These are phyloP conservation scores for Cytospora piceae DNA, from an alignment of 2,329 filamentous ascomycete genomes.

Conservation along the genomic window DNA sequence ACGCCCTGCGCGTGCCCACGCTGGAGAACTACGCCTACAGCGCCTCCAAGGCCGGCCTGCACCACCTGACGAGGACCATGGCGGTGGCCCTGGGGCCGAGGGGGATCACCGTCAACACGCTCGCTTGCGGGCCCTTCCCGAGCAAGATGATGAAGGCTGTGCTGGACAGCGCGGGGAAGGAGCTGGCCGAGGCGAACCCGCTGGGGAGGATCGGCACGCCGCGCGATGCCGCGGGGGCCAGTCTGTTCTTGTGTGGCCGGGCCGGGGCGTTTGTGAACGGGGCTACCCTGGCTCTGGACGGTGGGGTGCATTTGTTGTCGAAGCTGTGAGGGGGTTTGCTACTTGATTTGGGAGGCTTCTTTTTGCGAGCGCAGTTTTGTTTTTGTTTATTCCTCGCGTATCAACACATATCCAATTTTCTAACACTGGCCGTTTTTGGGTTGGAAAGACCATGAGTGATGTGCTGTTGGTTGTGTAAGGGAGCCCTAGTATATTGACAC, in stretches of 20 bases:
- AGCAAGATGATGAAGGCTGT: conserved; percentile 71
- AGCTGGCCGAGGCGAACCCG: conserved; percentile 63
- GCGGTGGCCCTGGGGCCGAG: conserved; percentile 63
- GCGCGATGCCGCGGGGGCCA: conserved; percentile 72
- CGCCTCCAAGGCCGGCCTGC: conserved; percentile 65
- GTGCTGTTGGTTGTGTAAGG: too few relatives aligned
- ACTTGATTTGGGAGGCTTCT: too few relatives aligned
- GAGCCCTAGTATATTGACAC: too few relatives aligned
- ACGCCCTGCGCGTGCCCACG: conserved; percentile 62
- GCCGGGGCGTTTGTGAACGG: conserved; percentile 71
- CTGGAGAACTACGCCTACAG: conserved; percentile 65
- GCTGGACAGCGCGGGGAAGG: conserved; percentile 57
- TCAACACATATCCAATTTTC: too few relatives aligned
- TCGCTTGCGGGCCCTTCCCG: conserved; percentile 73
- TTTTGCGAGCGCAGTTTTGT: background rate
- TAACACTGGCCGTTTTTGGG: too few relatives aligned
- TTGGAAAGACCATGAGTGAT: too few relatives aligned
- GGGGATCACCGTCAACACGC: conserved; percentile 66
- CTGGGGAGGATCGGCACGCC: conserved; percentile 68
- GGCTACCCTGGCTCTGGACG: conserved; percentile 65
- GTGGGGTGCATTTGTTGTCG: conserved; percentile 52
- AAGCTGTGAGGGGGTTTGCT: conserved; percentile 50
- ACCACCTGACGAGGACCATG: conserved; percentile 64
- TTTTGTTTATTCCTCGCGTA: background rate
- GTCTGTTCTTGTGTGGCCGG: conserved; percentile 69